These are phyloP conservation scores for Naganishia cerealis DNA, from an alignment of 1,284 basidiomycete species.

Conservation along the genomic window DNA sequence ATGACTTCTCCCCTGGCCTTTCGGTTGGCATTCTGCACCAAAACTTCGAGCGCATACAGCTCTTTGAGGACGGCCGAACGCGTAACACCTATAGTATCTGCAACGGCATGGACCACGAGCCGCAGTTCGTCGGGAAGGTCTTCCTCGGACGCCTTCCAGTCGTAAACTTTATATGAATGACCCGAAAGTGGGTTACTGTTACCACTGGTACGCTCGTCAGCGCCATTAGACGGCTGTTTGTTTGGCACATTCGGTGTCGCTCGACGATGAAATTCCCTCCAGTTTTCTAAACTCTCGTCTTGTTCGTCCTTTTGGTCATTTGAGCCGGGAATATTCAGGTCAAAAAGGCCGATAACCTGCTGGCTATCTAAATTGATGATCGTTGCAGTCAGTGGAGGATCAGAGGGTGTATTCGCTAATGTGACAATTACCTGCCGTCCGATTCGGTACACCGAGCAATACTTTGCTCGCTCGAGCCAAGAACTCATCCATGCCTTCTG, in stretches of 20 bases:
- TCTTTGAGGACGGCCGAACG: conserved; percentile 15
- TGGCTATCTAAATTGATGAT: not conserved
- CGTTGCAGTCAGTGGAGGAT: not conserved
- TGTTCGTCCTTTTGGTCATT: not conserved
- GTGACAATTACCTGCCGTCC: conserved; percentile 1
- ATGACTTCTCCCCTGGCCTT: not conserved
- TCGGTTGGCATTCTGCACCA: conserved; percentile 8
- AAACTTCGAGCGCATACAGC: conserved; percentile 8
- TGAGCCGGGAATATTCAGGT: not conserved
- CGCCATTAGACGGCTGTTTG: not conserved
- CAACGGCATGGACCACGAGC: conserved; percentile 12
- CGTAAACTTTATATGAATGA: conserved; percentile 9
- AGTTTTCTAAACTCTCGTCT: conserved; percentile 13
- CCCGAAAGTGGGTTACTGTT: not conserved
- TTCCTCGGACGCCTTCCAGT: conserved; percentile 2
- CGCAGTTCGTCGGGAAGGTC: conserved; percentile 4
- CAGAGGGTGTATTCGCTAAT: not conserved
- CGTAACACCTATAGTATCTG: not conserved
- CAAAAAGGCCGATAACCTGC: conserved; percentile 12
- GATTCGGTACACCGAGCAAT: conserved; percentile 7
- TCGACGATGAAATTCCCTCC: conserved; percentile 14
- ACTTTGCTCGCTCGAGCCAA: conserved; percentile 5
- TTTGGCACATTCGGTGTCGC: conserved; percentile 6
- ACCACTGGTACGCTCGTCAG: not conserved
- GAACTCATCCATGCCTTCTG: conserved; percentile 1